Evolutionary conservation across 306 rosid genomes (phyloP).

Genomic region (Fragaria nilgerrensis): DNA sequence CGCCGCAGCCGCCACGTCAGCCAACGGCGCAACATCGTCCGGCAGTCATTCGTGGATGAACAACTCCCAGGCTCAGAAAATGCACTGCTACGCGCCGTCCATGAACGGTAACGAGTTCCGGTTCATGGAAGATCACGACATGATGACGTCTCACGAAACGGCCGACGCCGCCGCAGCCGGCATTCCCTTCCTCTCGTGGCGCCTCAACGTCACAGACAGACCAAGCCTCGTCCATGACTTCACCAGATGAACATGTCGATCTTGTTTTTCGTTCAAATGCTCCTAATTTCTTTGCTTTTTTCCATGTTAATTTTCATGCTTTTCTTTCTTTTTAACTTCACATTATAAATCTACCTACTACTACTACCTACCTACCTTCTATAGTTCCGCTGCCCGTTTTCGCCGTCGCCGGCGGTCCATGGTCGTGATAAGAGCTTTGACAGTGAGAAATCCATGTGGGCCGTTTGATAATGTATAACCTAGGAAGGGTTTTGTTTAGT

Average conservation of each 20-base stretch:
- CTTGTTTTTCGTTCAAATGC: constrained; percentile 43
- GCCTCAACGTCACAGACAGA: constrained; percentile 84
- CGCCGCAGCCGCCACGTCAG: constrained; percentile 48
- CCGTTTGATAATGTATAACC: constrained; percentile 15
- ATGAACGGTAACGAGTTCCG: constrained; percentile 50
- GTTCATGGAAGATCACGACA: constrained; percentile 43
- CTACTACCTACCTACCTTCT: constrained; percentile 21
- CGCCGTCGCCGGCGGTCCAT: constrained; percentile 9
- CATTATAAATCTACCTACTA: constrained; percentile 9
- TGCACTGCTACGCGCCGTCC: constrained; percentile 55
- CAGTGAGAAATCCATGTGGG: background rate
- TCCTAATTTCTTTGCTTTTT: constrained; percentile 44
- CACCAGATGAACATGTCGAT: constrained; percentile 56
- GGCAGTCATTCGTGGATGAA: constrained; percentile 45
- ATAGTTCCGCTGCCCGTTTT: constrained; percentile 25
- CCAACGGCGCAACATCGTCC: constrained; percentile 19
- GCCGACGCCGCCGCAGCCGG: constrained; percentile 40
- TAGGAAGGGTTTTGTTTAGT: background rate
- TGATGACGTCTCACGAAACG: constrained; percentile 22
- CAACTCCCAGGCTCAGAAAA: constrained; percentile 51
- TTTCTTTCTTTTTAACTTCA: background rate
- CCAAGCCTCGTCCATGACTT: constrained; percentile 87
- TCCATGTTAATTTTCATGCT: constrained; percentile 24
- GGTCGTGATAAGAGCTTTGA: background rate
- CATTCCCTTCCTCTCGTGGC: constrained; percentile 87